Evolutionary conservation across 2,329 filamentous ascomycete species (phyloP).

Genomic region (Trichoderma sp.): DNA sequence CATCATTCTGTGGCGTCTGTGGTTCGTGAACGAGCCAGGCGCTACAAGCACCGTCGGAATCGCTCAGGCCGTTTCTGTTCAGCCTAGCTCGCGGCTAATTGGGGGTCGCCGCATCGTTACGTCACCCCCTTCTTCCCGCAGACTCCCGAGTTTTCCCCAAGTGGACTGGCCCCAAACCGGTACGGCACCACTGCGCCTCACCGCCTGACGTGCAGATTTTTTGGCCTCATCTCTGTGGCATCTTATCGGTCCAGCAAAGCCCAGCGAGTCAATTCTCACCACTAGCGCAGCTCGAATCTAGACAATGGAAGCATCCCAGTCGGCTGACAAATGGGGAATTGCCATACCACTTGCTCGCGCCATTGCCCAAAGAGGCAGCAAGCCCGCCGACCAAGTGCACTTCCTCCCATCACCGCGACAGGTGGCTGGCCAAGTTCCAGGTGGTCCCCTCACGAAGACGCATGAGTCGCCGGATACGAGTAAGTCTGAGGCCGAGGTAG

Average conservation of each 20-base stretch:
- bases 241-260: slow-evolving; percentile 12
- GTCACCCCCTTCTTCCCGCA: neutral
- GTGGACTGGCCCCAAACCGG: neutral
- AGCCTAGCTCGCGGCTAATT: slow-evolving; percentile 7
- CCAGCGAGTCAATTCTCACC: slow-evolving; percentile 17
- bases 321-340: slow-evolving; percentile 21
- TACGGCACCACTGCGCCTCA: slow-evolving; percentile 19
- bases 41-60: slow-evolving; percentile 1
- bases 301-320: slow-evolving; percentile 8
- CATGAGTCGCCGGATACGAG: slow-evolving; percentile 17
- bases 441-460: neutral
- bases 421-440: slow-evolving; percentile 8
- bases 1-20: neutral
- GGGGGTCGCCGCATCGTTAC: slow-evolving; percentile 13
- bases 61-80: neutral
- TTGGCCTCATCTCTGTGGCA: slow-evolving; percentile 13
- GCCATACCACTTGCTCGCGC: neutral
- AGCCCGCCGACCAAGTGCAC: slow-evolving; percentile 20
- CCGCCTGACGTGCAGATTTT: slow-evolving; percentile 23
- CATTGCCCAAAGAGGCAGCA: slow-evolving; percentile 26
- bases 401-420: neutral
- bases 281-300: slow-evolving; percentile 15
- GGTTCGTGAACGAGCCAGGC: neutral
- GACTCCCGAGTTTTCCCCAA: slow-evolving; percentile 19
- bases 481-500: neutral